Evolutionary conservation across 805 yeast genomes (phyloP), one percentile per base, ranked within the genome.

Genomic region (Candida broadrunensis): DNA sequence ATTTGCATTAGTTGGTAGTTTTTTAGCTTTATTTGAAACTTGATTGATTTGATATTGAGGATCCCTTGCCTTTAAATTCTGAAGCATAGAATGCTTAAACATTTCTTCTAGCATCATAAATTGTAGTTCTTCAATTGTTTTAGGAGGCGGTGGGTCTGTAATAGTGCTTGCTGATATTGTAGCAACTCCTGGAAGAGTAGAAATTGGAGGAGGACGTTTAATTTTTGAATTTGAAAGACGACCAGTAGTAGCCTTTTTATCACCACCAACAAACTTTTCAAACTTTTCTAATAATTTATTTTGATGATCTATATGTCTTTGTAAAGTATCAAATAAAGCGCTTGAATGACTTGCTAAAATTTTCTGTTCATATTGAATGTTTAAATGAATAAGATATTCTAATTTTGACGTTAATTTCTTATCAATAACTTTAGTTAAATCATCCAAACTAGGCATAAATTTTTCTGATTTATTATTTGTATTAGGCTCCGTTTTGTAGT

Each of bases 281-380:
- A 29, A 29, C 12, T 29, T 29, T 11, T 29, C 32, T 29, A 29
- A 29, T 29, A 29, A 29, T 15, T 15, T n/a, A 29, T 29, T 29
- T 13, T 29, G 32, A 29, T 29, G 8, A 14, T 14, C 5, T 11
- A 29, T 5, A 29, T 29, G 32, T 5, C 12, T 5, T 15, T 29
- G 12, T 29, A 29, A 29, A 29, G 18, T 29, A 5, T 7, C 3
- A 15, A 29, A 15, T 29, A 29, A 15, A 5, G 17, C 18, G 4
- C 18, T 14, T 14, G 32, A 29, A 8, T 29, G 32, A 29, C 5
- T 29, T 5, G 32, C 13, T 15, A 29, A 29, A 5, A 29, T n/a
- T 29, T 29, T 29, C 32, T 29, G n/a, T 15, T 29, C 32, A 29
- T 29, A 29, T 29, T 29, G 32, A 29, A 29, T 29, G 18, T 29